Base-by-base conservation (phyloP, 2,329 filamentous ascomycete species). In the Ascochyta viciae-villosae region DNA sequence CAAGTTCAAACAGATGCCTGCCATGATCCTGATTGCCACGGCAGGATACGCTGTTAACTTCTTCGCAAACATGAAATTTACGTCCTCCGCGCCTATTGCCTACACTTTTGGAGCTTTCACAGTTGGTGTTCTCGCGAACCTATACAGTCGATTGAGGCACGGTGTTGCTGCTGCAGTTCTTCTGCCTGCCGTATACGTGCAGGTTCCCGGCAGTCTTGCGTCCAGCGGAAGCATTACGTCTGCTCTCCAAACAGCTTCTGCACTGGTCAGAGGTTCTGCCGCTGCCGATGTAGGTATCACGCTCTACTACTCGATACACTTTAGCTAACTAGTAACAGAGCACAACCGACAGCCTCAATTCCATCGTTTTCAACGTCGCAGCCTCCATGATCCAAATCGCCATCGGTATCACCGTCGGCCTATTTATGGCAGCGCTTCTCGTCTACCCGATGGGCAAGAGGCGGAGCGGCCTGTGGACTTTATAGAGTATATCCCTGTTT, bases 81-180 rank as follows among this genome's bases (percentile, higher is more conserved):
- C 82, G 7, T 84, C 83, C 27, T 91, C 89, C 63, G 84, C 86
- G 0, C 89, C 92, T 57, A 86, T 95, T 23, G 86, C 88, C 34
- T 91, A 89, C 73, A 90, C 90, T 35, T 82, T 94, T 6, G 89
- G 89, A 34, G 90, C 91, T 0, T 83, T 95, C 50, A 84, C 86
- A 1, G 85, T 95, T 13, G 91, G 91, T 8, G 83, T 92, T 24
- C 77, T 92, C 48, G 90, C 90, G 1, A 95, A 95, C 64, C 69
- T 92, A 3, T 94, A 94, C 77, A 89, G 87, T 23, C 84, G 90
- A 4, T 69, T 87, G 10, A 84, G 86, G 12, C 79, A 82, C 7
- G 80, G 84, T 48, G 74, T 83, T 15, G 82, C 70, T 13, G 70
- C 70, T 35, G 67, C 70, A 13, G 70, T 72, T 5, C 65, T 72